phyloP scores from a whole-genome alignment of 2,329 filamentous ascomycete species.

The Arthrinium phaeospermum region DNA sequence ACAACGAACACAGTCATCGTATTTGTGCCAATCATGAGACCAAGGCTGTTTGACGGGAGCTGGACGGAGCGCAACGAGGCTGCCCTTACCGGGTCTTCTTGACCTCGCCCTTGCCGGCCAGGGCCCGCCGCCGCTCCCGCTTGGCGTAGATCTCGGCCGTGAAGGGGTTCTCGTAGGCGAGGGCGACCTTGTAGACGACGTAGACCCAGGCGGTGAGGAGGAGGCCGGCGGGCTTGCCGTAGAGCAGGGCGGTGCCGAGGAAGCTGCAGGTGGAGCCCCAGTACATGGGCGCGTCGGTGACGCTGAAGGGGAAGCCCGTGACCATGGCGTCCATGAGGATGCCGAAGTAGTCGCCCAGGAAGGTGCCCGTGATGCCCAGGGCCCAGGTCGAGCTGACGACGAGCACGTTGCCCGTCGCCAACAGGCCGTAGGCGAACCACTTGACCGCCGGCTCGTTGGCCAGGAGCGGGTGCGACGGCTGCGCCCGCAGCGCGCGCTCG shows the following conservation, averaged over 20 bases:
- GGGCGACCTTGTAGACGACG: slow-evolving; percentile 78
- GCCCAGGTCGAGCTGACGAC: slow-evolving; percentile 90
- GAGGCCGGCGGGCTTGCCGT: slow-evolving; percentile 86
- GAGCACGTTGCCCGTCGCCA: slow-evolving; percentile 79
- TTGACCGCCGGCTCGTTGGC: slow-evolving; percentile 60
- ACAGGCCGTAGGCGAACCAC: slow-evolving; percentile 72
- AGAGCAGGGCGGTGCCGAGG: slow-evolving; percentile 82
- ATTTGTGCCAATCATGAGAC: too few species aligned
- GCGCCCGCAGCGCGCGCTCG: slow-evolving; percentile 78
- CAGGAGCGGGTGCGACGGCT: slow-evolving; percentile 78
- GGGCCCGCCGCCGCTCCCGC: slow-evolving; percentile 67
- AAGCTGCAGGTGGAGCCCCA: slow-evolving; percentile 93
- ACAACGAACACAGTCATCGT: not conserved
- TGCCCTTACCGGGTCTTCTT: slow-evolving; percentile 58
- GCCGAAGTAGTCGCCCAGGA: slow-evolving; percentile 97
- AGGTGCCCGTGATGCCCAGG: slow-evolving; percentile 92
- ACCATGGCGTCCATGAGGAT: slow-evolving; percentile 97
- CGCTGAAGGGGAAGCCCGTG: slow-evolving; percentile 93
- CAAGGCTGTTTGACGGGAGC: not conserved
- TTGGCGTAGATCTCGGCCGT: slow-evolving; percentile 92
- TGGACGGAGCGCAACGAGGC: not conserved
- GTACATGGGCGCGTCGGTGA: slow-evolving; percentile 94
- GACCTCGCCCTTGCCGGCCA: slow-evolving; percentile 42
- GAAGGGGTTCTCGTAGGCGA: slow-evolving; percentile 92
- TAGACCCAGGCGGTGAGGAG: slow-evolving; percentile 77